phyloP scores from a whole-genome alignment of 805 yeast species.

The Suhomyces kilbournensis region DNA sequence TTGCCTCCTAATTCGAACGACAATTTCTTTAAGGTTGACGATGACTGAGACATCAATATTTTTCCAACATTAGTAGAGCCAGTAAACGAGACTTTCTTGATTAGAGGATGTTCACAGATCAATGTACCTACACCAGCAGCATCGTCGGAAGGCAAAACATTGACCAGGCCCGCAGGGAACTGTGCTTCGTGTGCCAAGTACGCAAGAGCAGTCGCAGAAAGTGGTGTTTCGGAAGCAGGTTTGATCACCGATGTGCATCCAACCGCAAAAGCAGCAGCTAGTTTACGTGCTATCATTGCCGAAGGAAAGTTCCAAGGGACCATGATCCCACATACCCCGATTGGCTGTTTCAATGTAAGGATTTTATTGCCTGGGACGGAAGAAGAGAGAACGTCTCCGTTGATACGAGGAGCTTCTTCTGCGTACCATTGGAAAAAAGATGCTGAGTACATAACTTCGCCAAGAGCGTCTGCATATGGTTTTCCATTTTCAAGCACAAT shows the following conservation, averaged over 20 bases:
- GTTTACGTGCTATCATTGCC: slow-evolving; percentile 72
- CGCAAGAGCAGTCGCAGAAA: slow-evolving; percentile 67
- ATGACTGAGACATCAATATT: slow-evolving; percentile 58
- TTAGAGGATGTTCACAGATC: slow-evolving; percentile 45
- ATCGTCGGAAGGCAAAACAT: slow-evolving; percentile 53
- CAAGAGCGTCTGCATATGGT: slow-evolving; percentile 65
- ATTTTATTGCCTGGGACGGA: slow-evolving; percentile 48
- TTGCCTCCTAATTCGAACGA: slow-evolving; percentile 79
- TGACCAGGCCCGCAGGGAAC: slow-evolving; percentile 65
- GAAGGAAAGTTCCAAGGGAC: slow-evolving; percentile 87
- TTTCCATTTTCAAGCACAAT: slow-evolving; percentile 75
- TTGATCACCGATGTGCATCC: slow-evolving; percentile 77
- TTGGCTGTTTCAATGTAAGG: slow-evolving; percentile 64
- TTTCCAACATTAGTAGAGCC: slow-evolving; percentile 78
- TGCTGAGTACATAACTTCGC: slow-evolving; percentile 66
- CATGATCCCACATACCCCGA: slow-evolving; percentile 75
- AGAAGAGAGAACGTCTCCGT: slow-evolving; percentile 67
- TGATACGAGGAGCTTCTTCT: slow-evolving; percentile 70
- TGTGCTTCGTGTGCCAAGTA: slow-evolving; percentile 63
- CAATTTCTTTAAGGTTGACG: slow-evolving; percentile 63
- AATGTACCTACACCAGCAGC: slow-evolving; percentile 52
- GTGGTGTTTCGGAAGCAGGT: slow-evolving; percentile 77
- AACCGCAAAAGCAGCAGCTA: slow-evolving; percentile 76
- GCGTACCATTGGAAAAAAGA: slow-evolving; percentile 89
- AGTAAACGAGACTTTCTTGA: slow-evolving; percentile 71